Evolutionary conservation across 2,329 filamentous ascomycete genomes (phyloP), one percentile per base, ranked within the genome.

Genomic region (Lithohypha guttulata): DNA sequence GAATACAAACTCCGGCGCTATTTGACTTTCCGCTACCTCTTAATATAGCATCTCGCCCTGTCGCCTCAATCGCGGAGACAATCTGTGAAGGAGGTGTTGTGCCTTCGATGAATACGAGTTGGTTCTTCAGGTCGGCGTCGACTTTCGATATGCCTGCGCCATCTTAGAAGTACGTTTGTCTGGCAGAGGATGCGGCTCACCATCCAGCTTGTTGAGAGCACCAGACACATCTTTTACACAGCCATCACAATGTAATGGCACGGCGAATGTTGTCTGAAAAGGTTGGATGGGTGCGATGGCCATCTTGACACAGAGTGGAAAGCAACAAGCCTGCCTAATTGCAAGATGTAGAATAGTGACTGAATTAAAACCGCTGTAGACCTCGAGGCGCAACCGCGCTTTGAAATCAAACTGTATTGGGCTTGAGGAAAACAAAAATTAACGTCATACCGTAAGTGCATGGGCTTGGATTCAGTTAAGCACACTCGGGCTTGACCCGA

Each of bases 201-300:
- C 76, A 54, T 76, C 70, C 29, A 96, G 65, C 55, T 81, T 77
- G 60, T 81, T 74, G 35, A 96, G 66, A 33, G 84, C 79, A 47
- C 75, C 73, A 54, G 85, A 85, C 58, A 98, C 79, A 54, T 85
- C 79, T 61, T 87, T 81, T 60, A 94, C 77, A 66, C 91, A 96
- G 56, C 73, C 70, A 53, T 93, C 81, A 66, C 91, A 96, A 63
- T 79, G 85, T 69, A 96, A 79, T 40, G 86, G 87, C 52, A 96
- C 91, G 48, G 89, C 86, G 62, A 96, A 96, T 49, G 89, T 81
- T 45, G 89, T 93, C 81, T 96, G n/a, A n/a, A n/a, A n/a, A n/a
- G n/a, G n/a, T n/a, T n/a, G n/a, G n/a, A n/a, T n/a, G n/a, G n/a
- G n/a, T n/a, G n/a, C n/a, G n/a, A n/a, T n/a, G n/a, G n/a, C n/a